Evolutionary conservation across 23 red algal species (phyloP), one percentile per base, ranked within the genome.

Genomic region (Gracilaria domingensis): DNA sequence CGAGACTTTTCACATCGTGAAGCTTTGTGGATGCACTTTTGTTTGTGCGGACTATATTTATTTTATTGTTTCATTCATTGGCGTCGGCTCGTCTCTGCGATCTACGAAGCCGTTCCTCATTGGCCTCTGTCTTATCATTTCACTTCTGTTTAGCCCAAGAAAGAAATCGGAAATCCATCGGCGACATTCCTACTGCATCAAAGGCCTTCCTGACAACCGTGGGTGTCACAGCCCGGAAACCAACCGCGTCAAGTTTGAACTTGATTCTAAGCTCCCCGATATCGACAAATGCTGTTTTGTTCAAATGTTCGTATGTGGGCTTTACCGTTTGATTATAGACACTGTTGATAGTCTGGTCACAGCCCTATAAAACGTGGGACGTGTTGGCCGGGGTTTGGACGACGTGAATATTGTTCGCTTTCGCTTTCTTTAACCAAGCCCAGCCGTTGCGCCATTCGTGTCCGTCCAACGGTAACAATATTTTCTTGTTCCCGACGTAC

Each of bases 301-400:
- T 60, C 20, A 82, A 26, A 20, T 60, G 50, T 8, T 82, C 78
- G 0, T 61, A 0, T 11, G 78, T 82, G 14, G 11, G 20, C 48
- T 44, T 11, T 4, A 82, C 8, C 3, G 49, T 82, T 26, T 79
- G 6, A 8, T 79, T 14, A 51, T 17, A 79, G 1, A 51, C 23
- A 26, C 74, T 7, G 74, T 79, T 79, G 45, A 79, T 56, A 21
- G 40, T 39, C 17, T 79, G 2, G 34, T 79, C 74, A 39, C 74
- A 79, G 12, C 39, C 74, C 42, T 79, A 39, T 39, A 79, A 23
- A 50, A 79, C 32, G 4, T 79, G 74, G 1, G 74, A 26, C 8
- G 74, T 79, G 51, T 79, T 50, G 9, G 74, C 39, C 4, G 74
- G 74, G 26, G 9, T 54, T 32, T 79, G 29, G 3, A 51, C 39